Evolutionary conservation across 2,329 filamentous ascomycete species (phyloP).

Genomic region (Periconia macrospinosa): DNA sequence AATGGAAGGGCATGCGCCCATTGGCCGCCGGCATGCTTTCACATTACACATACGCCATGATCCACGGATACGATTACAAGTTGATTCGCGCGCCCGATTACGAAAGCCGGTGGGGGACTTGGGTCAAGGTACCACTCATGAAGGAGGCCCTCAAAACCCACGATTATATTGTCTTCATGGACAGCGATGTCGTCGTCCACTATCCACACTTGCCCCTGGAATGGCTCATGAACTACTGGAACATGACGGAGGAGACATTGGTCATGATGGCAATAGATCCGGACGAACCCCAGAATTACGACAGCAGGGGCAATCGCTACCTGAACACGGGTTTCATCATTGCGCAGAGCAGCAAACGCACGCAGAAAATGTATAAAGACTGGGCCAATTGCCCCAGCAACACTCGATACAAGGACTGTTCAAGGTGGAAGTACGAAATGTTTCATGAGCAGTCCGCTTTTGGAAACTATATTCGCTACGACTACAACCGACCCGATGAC

Average conservation of each 20-base stretch:
- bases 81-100: constrained; percentile 49
- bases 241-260: constrained; percentile 48
- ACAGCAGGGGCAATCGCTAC: constrained; percentile 43
- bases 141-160: constrained; percentile 45
- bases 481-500: constrained; percentile 40
- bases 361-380: constrained; percentile 42
- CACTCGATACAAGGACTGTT: constrained; percentile 37
- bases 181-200: constrained; percentile 54
- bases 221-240: constrained; percentile 56
- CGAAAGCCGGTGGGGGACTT: constrained; percentile 48
- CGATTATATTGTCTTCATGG: constrained; percentile 52
- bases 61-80: constrained; percentile 56
- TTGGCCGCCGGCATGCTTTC: constrained; percentile 43
- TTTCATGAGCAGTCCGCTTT: constrained; percentile 45
- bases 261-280: constrained; percentile 53
- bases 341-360: constrained; percentile 43
- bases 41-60: constrained; percentile 45
- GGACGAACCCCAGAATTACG: constrained; percentile 46
- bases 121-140: constrained; percentile 54
- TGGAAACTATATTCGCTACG: constrained; percentile 43
- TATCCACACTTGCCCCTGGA: constrained; percentile 53
- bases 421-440: constrained; percentile 39
- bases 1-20: constrained; percentile 42
- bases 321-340: constrained; percentile 52
- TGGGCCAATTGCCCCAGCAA: constrained; percentile 44